Conservation (phyloP, 805 yeast genomes). For the Saccharomycopsis olivae region DNA sequence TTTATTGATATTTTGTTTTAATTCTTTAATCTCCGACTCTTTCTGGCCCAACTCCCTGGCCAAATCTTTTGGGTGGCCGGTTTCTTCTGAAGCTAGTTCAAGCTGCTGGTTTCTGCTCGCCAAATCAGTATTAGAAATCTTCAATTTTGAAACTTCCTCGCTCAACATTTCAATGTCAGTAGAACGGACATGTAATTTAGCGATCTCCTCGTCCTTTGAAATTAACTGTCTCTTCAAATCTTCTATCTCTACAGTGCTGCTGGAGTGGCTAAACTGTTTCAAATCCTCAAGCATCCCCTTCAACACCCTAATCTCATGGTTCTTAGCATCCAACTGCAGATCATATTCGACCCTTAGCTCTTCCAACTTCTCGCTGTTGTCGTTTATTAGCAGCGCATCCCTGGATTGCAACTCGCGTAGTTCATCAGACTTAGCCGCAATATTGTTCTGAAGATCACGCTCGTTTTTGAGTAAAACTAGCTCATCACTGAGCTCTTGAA, state of each 20-base stretch:
- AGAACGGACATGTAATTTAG: neutral
- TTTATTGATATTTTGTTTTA: conserved; percentile 4
- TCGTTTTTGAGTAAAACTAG: conserved; percentile 8
- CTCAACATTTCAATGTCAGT: neutral
- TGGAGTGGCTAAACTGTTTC: no score
- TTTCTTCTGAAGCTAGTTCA: no score
- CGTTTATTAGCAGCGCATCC: neutral
- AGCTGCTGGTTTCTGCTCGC: no score
- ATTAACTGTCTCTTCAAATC: neutral
- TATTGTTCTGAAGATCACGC: neutral
- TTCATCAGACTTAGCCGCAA: conserved; percentile 3
- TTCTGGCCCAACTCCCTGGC: conserved; percentile 2
- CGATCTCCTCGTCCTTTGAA: conserved; percentile 5
- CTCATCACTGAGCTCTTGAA: conserved; percentile 7
- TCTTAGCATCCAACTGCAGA: conserved; percentile 1
- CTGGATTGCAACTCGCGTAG: neutral
- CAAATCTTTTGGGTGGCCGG: no score
- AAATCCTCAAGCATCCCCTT: conserved; percentile 5
- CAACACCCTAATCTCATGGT: conserved; percentile 5
- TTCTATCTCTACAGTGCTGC: neutral
- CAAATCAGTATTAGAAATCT: neutral
- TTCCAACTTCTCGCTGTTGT: neutral
- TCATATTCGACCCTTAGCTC: conserved; percentile 1
- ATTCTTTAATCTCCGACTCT: conserved; percentile 3
- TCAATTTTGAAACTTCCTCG: conserved; percentile 2